These are phyloP conservation scores for Prinsepia uniflora DNA, from an alignment of 306 rosid genomes.

Conservation along the genomic window DNA sequence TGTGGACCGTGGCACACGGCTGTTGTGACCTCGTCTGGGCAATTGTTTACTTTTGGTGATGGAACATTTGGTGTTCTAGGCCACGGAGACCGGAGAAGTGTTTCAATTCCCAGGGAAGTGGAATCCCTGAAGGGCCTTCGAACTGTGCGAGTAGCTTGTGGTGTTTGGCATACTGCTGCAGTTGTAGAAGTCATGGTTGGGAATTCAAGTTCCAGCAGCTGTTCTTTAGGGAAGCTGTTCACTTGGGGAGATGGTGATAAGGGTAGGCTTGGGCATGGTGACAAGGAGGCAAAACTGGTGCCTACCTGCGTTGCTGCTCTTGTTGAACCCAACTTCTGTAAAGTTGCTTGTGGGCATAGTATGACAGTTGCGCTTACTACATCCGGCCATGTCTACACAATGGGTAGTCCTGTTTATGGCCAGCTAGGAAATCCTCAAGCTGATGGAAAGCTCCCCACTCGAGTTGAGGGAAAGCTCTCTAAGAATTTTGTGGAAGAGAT, in stretches of 20 bases:
- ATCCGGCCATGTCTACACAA: slow-evolving; percentile 80
- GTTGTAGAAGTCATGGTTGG: slow-evolving; percentile 98
- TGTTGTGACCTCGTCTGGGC: slow-evolving; percentile 95
- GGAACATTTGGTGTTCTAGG: slow-evolving; percentile 98
- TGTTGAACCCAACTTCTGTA: slow-evolving; percentile 84
- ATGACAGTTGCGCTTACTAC: slow-evolving; percentile 90
- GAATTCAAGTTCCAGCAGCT: slow-evolving; percentile 83
- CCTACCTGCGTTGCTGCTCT: slow-evolving; percentile 98
- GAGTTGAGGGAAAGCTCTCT: slow-evolving; percentile 78
- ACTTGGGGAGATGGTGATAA: slow-evolving; percentile 99
- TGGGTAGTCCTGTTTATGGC: slow-evolving; percentile 99
- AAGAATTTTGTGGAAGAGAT: slow-evolving; percentile 95
- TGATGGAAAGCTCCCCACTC: slow-evolving; percentile 79
- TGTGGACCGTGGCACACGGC: slow-evolving; percentile 99
- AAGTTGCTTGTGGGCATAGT: slow-evolving; percentile 94
- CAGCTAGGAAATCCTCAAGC: slow-evolving; percentile 88
- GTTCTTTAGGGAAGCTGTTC: slow-evolving; percentile 93
- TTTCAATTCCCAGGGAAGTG: slow-evolving; percentile 89
- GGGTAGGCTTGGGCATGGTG: slow-evolving; percentile 97
- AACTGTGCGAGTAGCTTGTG: slow-evolving; percentile 93
- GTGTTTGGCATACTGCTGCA: slow-evolving; percentile 99
- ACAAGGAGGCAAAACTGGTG: slow-evolving; percentile 93
- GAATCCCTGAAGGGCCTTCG: slow-evolving; percentile 97
- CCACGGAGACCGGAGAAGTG: slow-evolving; percentile 77
- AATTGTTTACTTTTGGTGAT: slow-evolving; percentile 93